phyloP scores from a whole-genome alignment of 2,329 filamentous ascomycete genomes.

The Orbilia brochopaga region DNA sequence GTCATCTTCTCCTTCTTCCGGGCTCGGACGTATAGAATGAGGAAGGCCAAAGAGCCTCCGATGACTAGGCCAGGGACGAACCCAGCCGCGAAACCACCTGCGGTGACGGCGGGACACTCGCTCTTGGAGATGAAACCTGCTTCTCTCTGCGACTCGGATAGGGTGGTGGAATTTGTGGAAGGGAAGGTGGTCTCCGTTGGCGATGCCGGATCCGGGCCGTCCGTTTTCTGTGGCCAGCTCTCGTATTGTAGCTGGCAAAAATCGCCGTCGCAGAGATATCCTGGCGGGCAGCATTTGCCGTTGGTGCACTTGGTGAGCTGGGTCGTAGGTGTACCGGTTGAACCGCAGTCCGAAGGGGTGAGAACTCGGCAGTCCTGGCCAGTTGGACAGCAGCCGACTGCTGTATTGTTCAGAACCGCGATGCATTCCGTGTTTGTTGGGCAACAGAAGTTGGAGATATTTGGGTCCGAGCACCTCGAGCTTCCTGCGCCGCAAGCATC shows the following conservation, averaged over 20 bases:
- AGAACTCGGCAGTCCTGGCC: slow-evolving; percentile 47
- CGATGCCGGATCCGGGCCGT: slow-evolving; percentile 9
- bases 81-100: slow-evolving; percentile 39
- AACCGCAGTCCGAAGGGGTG: slow-evolving; percentile 23
- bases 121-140: slow-evolving; percentile 40
- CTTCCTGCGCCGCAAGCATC: slow-evolving; percentile 38
- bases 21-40: slow-evolving; percentile 17
- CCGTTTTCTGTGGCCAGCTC: slow-evolving; percentile 33
- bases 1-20: slow-evolving; percentile 18
- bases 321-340: background rate
- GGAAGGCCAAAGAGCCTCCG: slow-evolving; percentile 22
- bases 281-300: slow-evolving; percentile 48
- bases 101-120: slow-evolving; percentile 30
- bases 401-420: slow-evolving; percentile 34
- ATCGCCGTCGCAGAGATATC: slow-evolving; percentile 41
- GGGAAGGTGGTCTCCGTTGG: background rate
- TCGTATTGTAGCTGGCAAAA: slow-evolving; percentile 40
- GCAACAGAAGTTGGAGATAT: slow-evolving; percentile 46
- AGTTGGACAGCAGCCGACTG: slow-evolving; percentile 42
- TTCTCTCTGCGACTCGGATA: slow-evolving; percentile 33
- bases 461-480: slow-evolving; percentile 38
- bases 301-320: slow-evolving; percentile 28
- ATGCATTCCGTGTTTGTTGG: slow-evolving; percentile 44
- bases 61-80: slow-evolving; percentile 36
- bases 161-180: slow-evolving; percentile 17